Evolutionary conservation across 2,329 filamentous ascomycete genomes (phyloP).

Genomic region (Nemania sp.): DNA sequence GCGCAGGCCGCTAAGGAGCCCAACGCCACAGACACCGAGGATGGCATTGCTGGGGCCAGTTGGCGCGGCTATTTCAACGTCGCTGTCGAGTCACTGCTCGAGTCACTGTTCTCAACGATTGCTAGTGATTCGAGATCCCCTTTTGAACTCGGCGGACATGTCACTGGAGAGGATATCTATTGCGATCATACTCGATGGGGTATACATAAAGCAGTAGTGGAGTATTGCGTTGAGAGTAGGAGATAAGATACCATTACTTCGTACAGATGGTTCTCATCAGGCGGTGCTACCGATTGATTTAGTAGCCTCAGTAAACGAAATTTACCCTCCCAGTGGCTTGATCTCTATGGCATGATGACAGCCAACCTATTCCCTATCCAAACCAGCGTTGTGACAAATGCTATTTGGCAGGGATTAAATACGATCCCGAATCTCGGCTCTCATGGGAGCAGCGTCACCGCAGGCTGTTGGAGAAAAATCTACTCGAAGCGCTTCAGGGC

Average conservation of each 20-base stretch:
- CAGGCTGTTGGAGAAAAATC: too few relatives aligned
- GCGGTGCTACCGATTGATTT: too few relatives aligned
- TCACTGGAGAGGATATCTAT: conserved; percentile 23
- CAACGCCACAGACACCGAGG: conserved; percentile 1
- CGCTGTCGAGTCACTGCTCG: conserved; percentile 23
- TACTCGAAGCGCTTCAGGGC: too few relatives aligned
- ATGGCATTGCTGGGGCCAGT: conserved; percentile 16
- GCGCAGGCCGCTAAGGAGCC: conserved; percentile 5
- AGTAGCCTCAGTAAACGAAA: too few relatives aligned
- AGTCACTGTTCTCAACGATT: conserved; percentile 16
- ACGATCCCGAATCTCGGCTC: too few relatives aligned
- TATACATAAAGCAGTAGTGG: conserved; percentile 19
- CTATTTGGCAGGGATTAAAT: too few relatives aligned
- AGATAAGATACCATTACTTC: background rate
- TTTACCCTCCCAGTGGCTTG: too few relatives aligned
- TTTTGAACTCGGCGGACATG: conserved; percentile 16
- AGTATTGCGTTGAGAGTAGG: conserved; percentile 15
- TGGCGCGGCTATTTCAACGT: conserved; percentile 28
- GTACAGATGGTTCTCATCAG: too few relatives aligned
- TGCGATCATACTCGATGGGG: conserved; percentile 24
- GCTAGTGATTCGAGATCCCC: conserved; percentile 13
- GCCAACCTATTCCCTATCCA: too few relatives aligned
- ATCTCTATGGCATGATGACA: too few relatives aligned
- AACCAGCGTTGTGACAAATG: too few relatives aligned
- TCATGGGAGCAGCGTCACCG: too few relatives aligned